Conservation (phyloP, 2,329 filamentous ascomycete species). For the Colletotrichum liriopes region DNA sequence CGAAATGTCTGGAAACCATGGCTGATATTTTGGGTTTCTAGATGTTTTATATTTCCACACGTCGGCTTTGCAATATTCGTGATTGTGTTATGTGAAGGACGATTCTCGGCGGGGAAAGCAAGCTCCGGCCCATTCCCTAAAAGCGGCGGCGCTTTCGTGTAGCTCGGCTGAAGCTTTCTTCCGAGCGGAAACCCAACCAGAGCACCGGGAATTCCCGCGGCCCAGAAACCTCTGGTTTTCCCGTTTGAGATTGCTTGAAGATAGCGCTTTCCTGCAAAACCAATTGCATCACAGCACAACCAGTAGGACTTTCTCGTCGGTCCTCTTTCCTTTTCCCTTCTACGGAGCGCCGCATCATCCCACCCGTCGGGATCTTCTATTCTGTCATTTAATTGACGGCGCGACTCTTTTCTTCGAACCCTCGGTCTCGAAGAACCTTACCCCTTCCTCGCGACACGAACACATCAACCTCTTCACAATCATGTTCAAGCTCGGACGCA, state of each 20-base stretch:
- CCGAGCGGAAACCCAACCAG: conserved; percentile 35
- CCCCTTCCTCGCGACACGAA: conserved; percentile 27
- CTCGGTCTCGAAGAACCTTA: conserved; percentile 4
- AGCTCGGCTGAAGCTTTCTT: conserved; percentile 40
- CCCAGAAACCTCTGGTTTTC: conserved; percentile 42
- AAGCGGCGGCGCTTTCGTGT: conserved; percentile 14
- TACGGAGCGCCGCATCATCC: conserved; percentile 17
- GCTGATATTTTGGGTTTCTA: not conserved
- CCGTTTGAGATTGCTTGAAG: conserved; percentile 38
- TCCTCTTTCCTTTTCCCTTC: conserved; percentile 42
- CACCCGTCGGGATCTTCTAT: conserved; percentile 26
- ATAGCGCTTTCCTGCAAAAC: conserved; percentile 40
- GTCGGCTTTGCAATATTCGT: not conserved
- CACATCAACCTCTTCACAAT: conserved; percentile 50
- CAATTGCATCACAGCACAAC: conserved; percentile 43
- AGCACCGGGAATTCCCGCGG: conserved; percentile 42
- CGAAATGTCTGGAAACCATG: not conserved
- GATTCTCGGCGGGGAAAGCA: not conserved
- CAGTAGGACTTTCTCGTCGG: conserved; percentile 17
- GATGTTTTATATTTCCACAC: too few species aligned
- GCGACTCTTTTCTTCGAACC: conserved; percentile 12
- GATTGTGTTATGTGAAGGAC: not conserved
- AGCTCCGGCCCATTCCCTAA: not conserved
- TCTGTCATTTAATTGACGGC: conserved; percentile 32
- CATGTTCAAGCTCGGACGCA: conserved; percentile 93